Conservation (phyloP, 495 filamentous ascomycete genomes). For the Mytilinidion resinicola region DNA sequence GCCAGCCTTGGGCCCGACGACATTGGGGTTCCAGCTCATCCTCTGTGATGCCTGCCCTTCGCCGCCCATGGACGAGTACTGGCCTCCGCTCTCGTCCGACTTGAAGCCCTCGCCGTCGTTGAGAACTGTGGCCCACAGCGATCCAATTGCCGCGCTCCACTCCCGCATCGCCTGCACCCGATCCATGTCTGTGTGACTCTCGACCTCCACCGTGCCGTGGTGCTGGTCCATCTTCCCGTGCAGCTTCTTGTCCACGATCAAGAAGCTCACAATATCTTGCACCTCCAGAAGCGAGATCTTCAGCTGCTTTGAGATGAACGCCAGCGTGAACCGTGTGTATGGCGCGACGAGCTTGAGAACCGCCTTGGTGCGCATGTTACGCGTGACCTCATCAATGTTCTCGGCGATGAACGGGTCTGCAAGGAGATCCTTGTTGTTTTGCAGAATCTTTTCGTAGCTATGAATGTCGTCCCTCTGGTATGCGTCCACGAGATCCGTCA, state of each 20-base stretch:
- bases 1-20: slow-evolving; percentile 9
- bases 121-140: slow-evolving; percentile 36
- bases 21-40: slow-evolving; percentile 10
- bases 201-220: slow-evolving; percentile 73
- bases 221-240: slow-evolving; percentile 86
- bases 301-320: slow-evolving; percentile 78
- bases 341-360: slow-evolving; percentile 90
- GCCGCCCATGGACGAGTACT: slow-evolving; percentile 17
- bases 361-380: slow-evolving; percentile 95
- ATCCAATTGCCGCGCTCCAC: slow-evolving; percentile 63
- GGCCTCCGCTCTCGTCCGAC: slow-evolving; percentile 32
- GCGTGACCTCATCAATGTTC: slow-evolving; percentile 98
- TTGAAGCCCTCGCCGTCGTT: slow-evolving; percentile 40
- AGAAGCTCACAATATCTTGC: slow-evolving; percentile 83
- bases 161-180: slow-evolving; percentile 65
- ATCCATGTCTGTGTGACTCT: slow-evolving; percentile 65
- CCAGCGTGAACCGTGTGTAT: slow-evolving; percentile 83
- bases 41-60: slow-evolving; percentile 8
- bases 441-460: slow-evolving; percentile 77
- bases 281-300: slow-evolving; percentile 80
- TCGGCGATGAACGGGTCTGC: slow-evolving; percentile 95
- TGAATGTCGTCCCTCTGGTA: slow-evolving; percentile 96
- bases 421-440: slow-evolving; percentile 82
- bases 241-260: slow-evolving; percentile 85
- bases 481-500: slow-evolving; percentile 94